Base-by-base conservation (phyloP, 2,329 filamentous ascomycete genomes). In the Cordyceps sp. region DNA sequence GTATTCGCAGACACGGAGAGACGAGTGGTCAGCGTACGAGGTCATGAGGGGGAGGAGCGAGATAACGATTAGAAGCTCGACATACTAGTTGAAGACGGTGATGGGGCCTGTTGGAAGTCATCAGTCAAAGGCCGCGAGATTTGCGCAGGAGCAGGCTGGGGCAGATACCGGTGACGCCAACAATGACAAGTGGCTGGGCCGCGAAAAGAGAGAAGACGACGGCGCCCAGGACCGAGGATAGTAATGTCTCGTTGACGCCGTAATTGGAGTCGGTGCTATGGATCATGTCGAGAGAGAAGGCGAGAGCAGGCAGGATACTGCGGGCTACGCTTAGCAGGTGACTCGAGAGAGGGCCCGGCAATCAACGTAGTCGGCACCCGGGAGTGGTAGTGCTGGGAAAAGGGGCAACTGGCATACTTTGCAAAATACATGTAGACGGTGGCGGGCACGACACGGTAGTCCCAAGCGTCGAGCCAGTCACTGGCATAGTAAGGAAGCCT, bases 351-450 rank as follows among this genome's bases (percentile, higher is more conserved):
- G n/a, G n/a, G n/a, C n/a, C n/a, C n/a, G n/a, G n/a, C n/a, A n/a
- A n/a, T n/a, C n/a, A n/a, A n/a, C n/a, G n/a, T n/a, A n/a, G n/a
- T n/a, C n/a, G n/a, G n/a, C n/a, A n/a, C n/a, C n/a, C n/a, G n/a
- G n/a, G n/a, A n/a, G n/a, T n/a, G n/a, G n/a, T n/a, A n/a, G n/a
- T n/a, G n/a, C n/a, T n/a, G n/a, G n/a, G n/a, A n/a, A n/a, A 33
- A 32, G 12, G 23, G 8, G 6, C 3, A 3, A 16, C 28, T n/a
- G 18, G 42, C 62, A 39, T 65, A 88, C 82, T 92, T 92, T 39
- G 84, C 83, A 66, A 92, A 93, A 59, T 90, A 93, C 81, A 92
- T 93, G 56, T 92, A 92, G 20, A 92, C 61, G 9, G 84, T 92
- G 13, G 82, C 82, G 2, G 84, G 84, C 25, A 93, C 68, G 26